Percentiles rank a stretch among this genome's conserved stretches.
Conservation (phyloP, 75 land plant species). For the Cryptomeria japonica region DNA sequence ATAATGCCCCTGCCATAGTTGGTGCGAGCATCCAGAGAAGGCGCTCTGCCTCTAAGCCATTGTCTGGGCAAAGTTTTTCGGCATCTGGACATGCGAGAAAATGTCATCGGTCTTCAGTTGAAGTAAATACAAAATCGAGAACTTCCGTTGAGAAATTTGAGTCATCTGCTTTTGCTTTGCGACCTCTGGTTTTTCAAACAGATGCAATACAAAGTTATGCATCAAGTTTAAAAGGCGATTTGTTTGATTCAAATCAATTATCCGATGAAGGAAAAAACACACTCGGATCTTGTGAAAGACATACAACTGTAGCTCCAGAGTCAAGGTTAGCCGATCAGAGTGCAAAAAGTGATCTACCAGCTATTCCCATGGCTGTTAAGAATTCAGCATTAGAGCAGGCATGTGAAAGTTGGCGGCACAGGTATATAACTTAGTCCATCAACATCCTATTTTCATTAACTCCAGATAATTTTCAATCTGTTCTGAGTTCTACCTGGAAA, state of each 20-base stretch:
- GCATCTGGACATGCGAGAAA: constrained; percentile 23
- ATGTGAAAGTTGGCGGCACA: constrained; percentile 51
- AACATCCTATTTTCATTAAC: not conserved
- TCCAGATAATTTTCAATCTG: not conserved
- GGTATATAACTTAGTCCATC: constrained; percentile 11
- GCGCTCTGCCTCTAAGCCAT: not conserved
- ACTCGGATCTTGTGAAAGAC: constrained; percentile 33
- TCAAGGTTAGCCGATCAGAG: constrained; percentile 15
- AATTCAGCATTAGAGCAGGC: constrained; percentile 41
- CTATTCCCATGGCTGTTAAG: constrained; percentile 16
- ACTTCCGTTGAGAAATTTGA: constrained; percentile 3
- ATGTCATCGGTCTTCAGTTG: constrained; percentile 13
- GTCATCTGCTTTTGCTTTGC: constrained; percentile 1
- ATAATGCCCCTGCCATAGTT: not conserved
- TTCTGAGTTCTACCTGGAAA: not conserved
- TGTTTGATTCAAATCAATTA: not conserved
- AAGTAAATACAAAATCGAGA: constrained; percentile 26
- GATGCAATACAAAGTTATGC: constrained; percentile 20
- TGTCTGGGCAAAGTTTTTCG: not conserved
- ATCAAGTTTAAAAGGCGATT: constrained; percentile 18
- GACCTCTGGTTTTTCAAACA: constrained; percentile 4
- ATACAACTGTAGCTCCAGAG: constrained; percentile 34
- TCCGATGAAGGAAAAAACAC: not conserved
- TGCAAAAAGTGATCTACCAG: not conserved
- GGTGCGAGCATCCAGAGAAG: constrained; percentile 4